Evolutionary conservation across 768 basidiomycete species (phyloP).

Genomic region (Panellus pusillus): DNA sequence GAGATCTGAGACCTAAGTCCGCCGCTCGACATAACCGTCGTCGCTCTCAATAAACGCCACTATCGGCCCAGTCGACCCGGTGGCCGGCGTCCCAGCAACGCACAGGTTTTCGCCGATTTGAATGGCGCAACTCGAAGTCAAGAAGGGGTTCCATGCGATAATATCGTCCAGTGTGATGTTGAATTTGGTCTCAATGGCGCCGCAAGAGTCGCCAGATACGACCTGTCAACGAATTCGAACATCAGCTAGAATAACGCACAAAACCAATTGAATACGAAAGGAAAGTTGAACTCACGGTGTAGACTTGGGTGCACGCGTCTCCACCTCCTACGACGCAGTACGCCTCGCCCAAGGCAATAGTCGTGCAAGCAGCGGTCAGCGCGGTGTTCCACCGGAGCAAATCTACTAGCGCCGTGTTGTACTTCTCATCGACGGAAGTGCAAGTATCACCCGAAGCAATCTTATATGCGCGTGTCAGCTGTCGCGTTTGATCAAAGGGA

Average conservation of each 20-base stretch:
- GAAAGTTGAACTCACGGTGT: too few species aligned
- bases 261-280: too few species aligned
- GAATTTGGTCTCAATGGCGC: too few species aligned
- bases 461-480: background rate
- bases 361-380: background rate
- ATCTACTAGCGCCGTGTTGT: background rate
- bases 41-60: too few species aligned
- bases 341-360: background rate
- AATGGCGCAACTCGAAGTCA: background rate
- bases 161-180: slow-evolving; percentile 1
- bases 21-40: too few species aligned
- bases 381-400: background rate
- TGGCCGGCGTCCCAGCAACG: background rate
- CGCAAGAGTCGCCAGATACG: background rate
- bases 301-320: background rate
- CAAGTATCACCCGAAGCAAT: too few species aligned
- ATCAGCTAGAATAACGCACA: too few species aligned
- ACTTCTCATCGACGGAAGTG: background rate
- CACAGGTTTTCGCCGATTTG: background rate
- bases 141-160: background rate
- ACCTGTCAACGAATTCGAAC: background rate
- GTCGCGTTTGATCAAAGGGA: too few species aligned
- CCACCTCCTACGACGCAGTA: slow-evolving; percentile 10
- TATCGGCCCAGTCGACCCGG: too few species aligned
- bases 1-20: too few species aligned